These are phyloP conservation scores for Suhomyces ambrosiae DNA, from an alignment of 1,139 yeast species.

Conservation along the genomic window DNA sequence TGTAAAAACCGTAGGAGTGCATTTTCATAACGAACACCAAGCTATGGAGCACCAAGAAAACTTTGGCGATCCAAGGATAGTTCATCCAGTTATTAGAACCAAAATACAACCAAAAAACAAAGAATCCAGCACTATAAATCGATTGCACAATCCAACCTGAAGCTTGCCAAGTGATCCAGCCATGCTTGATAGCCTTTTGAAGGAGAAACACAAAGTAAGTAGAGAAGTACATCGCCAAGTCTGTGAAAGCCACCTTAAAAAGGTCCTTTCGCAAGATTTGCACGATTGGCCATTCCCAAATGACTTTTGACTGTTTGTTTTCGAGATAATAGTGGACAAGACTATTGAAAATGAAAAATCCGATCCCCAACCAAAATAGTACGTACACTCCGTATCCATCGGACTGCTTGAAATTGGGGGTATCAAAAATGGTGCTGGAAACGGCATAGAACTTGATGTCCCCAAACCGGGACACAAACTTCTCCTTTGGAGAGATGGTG, in stretches of 20 bases:
- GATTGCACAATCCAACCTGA: slow-evolving; percentile 65
- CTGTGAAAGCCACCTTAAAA: slow-evolving; percentile 65
- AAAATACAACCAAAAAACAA: slow-evolving; percentile 52
- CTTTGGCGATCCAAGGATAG: slow-evolving; percentile 87
- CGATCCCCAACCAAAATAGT: slow-evolving; percentile 68
- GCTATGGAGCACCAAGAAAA: slow-evolving; percentile 79
- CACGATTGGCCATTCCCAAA: slow-evolving; percentile 53
- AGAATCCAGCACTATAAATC: slow-evolving; percentile 53
- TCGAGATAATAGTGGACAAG: slow-evolving; percentile 46
- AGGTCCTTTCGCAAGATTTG: slow-evolving; percentile 55
- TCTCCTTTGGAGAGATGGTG: slow-evolving; percentile 6
- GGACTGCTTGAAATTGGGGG: slow-evolving; percentile 38
- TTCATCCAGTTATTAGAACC: slow-evolving; percentile 48
- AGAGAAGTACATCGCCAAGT: slow-evolving; percentile 65
- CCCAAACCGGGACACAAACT: slow-evolving; percentile 37
- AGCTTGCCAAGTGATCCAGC: slow-evolving; percentile 54
- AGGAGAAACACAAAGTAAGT: slow-evolving; percentile 58
- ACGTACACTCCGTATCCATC: slow-evolving; percentile 67
- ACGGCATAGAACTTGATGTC: slow-evolving; percentile 46
- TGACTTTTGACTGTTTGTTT: slow-evolving; percentile 19
- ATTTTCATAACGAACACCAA: slow-evolving; percentile 87
- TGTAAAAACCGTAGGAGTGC: slow-evolving; percentile 87
- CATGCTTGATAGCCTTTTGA: slow-evolving; percentile 51
- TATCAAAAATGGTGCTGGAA: slow-evolving; percentile 54
- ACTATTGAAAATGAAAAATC: slow-evolving; percentile 51